Base-by-base conservation (phyloP, 1,284 basidiomycete genomes). In the Gomphus bonarii region DNA sequence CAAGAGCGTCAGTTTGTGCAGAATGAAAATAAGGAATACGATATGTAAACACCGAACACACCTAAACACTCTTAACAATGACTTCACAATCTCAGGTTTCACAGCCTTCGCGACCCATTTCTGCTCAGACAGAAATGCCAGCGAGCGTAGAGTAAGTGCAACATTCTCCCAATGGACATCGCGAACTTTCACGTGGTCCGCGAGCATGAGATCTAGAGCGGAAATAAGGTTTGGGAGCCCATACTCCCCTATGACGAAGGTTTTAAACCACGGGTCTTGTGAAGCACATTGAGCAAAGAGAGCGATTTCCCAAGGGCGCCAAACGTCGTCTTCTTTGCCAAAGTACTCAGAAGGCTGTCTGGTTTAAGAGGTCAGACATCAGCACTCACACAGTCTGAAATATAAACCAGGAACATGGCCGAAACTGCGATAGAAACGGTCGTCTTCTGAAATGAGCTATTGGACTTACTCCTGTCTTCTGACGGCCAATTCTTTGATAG, bases 231-330 rank as follows among this genome's bases (percentile, higher is more conserved):
- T 48, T 10, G 47, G 47, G 2, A 48, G 47, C 11, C 42, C 42
- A 12, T 44, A 6, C 8, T 18, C 20, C 20, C 18, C 42, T 44
- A 25, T 12, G 42, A 44, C 42, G 9, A 14, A n/a, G 3, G 18
- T 33, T 22, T 22, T 52, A 28, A 52, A 40, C 22, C 22, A n/a
- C 14, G 38, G 8, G 22, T 40, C 42, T 54, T 54, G 52, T 3
- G 36, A 28, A 2, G 40, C 36, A 44, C 52, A 54, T 7, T 43
- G 42, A 7, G 52, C 52, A 30, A 54, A 54, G 16, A 54, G 36
- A 8, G 38, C 52, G 28, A 54, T 40, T 44, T 54, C 52, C 52
- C 52, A 54, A 11, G 52, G 42, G 3, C 52, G 52, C 30, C 47
- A 31, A 14, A 31, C 47, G 47, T 48, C 47, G 16, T 18, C 25